Evolutionary conservation across 2,329 filamentous ascomycete species (phyloP).

Genomic region (Rasamsonia emersonii): DNA sequence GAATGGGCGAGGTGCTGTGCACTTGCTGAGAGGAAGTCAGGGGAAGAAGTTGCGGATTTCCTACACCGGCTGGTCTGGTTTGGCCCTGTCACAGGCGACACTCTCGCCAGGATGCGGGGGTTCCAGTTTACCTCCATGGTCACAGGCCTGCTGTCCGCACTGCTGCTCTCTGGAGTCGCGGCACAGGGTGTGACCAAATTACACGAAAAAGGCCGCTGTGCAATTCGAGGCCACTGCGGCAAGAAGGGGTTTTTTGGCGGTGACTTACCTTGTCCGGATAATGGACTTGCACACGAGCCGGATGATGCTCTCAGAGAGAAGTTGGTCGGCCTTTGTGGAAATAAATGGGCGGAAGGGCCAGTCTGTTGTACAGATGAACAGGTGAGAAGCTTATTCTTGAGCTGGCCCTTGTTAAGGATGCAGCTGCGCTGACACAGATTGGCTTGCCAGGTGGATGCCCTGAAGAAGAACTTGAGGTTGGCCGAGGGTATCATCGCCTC

Average conservation of each 20-base stretch:
- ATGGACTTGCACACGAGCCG: constrained; percentile 68
- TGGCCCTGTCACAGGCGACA: background rate
- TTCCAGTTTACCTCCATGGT: constrained; percentile 17
- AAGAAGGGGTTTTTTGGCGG: constrained; percentile 85
- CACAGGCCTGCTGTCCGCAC: constrained; percentile 20
- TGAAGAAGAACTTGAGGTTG: constrained; percentile 76
- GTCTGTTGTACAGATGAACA: constrained; percentile 81
- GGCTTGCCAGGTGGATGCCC: constrained; percentile 56
- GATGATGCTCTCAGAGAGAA: constrained; percentile 63
- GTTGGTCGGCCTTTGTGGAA: constrained; percentile 76
- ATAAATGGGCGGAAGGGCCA: constrained; percentile 72
- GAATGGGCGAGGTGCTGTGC: no score
- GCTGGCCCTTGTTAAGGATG: background rate
- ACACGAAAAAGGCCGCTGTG: constrained; percentile 82
- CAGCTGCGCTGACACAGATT: constrained; percentile 13
- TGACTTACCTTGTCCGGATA: constrained; percentile 86
- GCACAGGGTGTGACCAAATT: constrained; percentile 38
- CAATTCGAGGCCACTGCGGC: constrained; percentile 84
- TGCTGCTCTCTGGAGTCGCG: constrained; percentile 15
- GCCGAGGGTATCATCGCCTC: constrained; percentile 84
- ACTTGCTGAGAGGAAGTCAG: no score
- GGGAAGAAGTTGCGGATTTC: no score
- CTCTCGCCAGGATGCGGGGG: constrained; percentile 21
- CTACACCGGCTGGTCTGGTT: constrained; percentile 1
- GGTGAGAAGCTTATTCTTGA: constrained; percentile 30